Evolutionary conservation across 768 basidiomycete genomes (phyloP).

Genomic region (Fistulinella prunicolor): DNA sequence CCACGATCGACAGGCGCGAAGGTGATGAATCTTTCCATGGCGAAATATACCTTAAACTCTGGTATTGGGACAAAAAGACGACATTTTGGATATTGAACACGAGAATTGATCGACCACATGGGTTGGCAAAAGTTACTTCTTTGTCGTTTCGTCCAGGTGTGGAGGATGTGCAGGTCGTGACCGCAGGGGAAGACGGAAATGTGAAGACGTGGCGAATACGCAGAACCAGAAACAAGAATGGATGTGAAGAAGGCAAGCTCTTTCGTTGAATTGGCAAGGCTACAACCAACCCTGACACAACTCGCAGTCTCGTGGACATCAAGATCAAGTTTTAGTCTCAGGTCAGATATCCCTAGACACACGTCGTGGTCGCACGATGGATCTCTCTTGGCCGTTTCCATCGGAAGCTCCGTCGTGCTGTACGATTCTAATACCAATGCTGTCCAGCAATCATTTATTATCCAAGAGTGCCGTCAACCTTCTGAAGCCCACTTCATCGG

Average conservation of each 20-base stretch:
- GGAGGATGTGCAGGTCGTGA: slow-evolving; percentile 52
- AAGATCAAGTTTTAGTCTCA: slow-evolving; percentile 69
- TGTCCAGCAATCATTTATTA: slow-evolving; percentile 57
- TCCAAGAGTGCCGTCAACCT: slow-evolving; percentile 48
- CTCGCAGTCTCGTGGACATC: slow-evolving; percentile 64
- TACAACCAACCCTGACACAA: background rate
- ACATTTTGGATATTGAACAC: slow-evolving; percentile 78
- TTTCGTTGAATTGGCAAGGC: background rate
- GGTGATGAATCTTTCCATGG: slow-evolving; percentile 61
- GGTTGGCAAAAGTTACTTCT: slow-evolving; percentile 54
- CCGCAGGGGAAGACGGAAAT: slow-evolving; percentile 69
- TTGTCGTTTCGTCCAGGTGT: slow-evolving; percentile 63
- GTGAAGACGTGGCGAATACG: slow-evolving; percentile 82
- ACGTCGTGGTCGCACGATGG: slow-evolving; percentile 82
- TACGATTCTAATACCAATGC: slow-evolving; percentile 68
- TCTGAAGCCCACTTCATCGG: slow-evolving; percentile 65
- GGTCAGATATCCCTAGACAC: slow-evolving; percentile 60
- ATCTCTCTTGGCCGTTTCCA: slow-evolving; percentile 75
- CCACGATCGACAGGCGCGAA: slow-evolving; percentile 77
- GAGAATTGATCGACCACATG: slow-evolving; percentile 87
- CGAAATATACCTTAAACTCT: slow-evolving; percentile 85
- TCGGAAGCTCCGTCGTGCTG: slow-evolving; percentile 64
- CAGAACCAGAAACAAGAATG: slow-evolving; percentile 42
- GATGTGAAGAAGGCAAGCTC: slow-evolving; percentile 50
- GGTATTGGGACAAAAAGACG: slow-evolving; percentile 74